Evolutionary conservation across 495 filamentous ascomycete genomes (phyloP), one percentile per base, ranked within the genome.

Genomic region (Neurospora sp.): DNA sequence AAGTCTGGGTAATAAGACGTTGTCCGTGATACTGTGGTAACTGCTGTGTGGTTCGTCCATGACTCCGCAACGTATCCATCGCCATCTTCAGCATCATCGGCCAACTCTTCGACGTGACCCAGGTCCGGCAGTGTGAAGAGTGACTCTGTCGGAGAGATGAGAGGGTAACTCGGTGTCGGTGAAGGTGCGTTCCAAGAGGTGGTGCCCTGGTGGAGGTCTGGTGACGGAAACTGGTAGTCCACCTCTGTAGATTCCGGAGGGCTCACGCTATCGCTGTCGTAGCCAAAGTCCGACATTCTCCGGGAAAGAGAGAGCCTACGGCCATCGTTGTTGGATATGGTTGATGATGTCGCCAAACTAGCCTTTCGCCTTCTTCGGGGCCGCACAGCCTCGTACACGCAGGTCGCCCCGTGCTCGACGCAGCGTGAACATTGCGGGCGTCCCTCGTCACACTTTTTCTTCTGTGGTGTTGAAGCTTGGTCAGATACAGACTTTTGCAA

Each of bases 361-460:
- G 79, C 81, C 75, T 83, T 85, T 79, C 84, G 85, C 59, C 88
- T 77, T 77, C 89, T 88, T 27, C 88, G 84, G 2, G 88, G 88
- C 66, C 86, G 88, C 31, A 88, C 84, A 9, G 83, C 78, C 46
- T 89, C 88, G 75, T 90, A 90, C 54, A 81, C 81, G 74, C 89
- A 90, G 69, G 83, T 78, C 20, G 86, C 78, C 16, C 82, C 81
- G 66, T 85, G 84, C 78, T 90, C 88, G 39, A 76, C 73, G 78
- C 89, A 90, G 38, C 89, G 86, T 66, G 86, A 82, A 78, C 89
- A 90, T 72, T 84, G 80, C 3, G 89, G 89, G 18, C 86, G 86
- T 70, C 81, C 83, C 77, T 90, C 89, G 75, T 90, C 88, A 76
- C 89, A 90, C 81, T 90, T 90, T 79, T 90, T 90, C 81, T 90